Evolutionary conservation across 1,139 yeast genomes (phyloP).

Genomic region (Blastobotrys elegans): DNA sequence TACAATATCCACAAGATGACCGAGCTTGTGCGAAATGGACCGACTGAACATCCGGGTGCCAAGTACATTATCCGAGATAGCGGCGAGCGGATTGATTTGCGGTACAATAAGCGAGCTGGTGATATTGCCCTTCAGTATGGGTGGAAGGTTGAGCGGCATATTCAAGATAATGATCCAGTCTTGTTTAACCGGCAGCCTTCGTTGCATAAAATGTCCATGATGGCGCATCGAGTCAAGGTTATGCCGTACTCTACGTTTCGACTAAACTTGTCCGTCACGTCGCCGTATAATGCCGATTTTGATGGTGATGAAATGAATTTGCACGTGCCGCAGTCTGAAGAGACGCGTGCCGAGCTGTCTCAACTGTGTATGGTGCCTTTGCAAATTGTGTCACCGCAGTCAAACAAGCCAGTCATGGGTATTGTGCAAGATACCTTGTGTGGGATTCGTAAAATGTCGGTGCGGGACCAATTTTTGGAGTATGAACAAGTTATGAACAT

Average conservation of each 20-base stretch:
- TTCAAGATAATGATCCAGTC: conserved; percentile 96
- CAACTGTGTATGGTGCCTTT: conserved; percentile 96
- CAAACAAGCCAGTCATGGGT: conserved; percentile 99
- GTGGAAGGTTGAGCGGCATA: conserved; percentile 98
- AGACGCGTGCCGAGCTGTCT: conserved; percentile 92
- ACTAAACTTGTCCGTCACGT: conserved; percentile 90
- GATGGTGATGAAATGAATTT: conserved; percentile 99
- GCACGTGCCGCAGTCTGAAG: conserved; percentile 98
- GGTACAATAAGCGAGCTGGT: conserved; percentile 97
- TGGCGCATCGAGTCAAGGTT: conserved; percentile 99
- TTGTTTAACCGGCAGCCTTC: conserved; percentile 99
- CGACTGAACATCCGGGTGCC: conserved; percentile 99
- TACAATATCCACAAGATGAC: conserved; percentile 91
- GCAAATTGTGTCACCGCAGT: conserved; percentile 97
- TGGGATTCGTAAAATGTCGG: conserved; percentile 94
- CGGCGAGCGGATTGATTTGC: conserved; percentile 95
- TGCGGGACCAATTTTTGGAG: conserved; percentile 82
- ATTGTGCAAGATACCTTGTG: conserved; percentile 97
- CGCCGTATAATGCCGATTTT: conserved; percentile 99
- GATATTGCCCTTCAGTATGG: conserved; percentile 97
- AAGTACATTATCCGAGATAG: conserved; percentile 96
- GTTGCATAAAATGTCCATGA: conserved; percentile 98
- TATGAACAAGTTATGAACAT: conserved; percentile 95
- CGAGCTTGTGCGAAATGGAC: conserved; percentile 93
- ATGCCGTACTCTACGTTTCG: conserved; percentile 99